phyloP scores from a whole-genome alignment of 257 asterid genomes.

The Nicotiana sylvestris region DNA sequence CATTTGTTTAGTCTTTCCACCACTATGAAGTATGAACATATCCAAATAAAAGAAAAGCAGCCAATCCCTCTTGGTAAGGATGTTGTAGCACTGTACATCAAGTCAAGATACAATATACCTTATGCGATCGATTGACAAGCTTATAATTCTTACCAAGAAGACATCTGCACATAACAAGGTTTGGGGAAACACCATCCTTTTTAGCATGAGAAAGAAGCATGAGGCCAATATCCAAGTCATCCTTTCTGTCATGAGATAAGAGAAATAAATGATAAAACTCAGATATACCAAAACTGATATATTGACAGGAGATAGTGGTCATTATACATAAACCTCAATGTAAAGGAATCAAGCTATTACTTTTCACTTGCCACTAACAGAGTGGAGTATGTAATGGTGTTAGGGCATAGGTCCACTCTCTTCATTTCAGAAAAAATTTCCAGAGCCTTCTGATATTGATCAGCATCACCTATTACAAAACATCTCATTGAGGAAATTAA shows the following conservation, averaged over 20 bases:
- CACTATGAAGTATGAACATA: background rate
- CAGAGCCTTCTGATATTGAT: slow-evolving; percentile 68
- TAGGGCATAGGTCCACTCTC: slow-evolving; percentile 60
- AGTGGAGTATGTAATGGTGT: slow-evolving; percentile 84
- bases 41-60: background rate
- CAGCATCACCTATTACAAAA: slow-evolving; percentile 64
- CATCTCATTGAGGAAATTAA: slow-evolving; percentile 9
- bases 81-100: background rate
- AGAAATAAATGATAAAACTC: slow-evolving; percentile 12
- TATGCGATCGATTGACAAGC: background rate
- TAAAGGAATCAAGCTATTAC: slow-evolving; percentile 44
- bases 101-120: slow-evolving; percentile 1
- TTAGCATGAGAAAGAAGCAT: slow-evolving; percentile 79
- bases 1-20: background rate
- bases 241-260: slow-evolving; percentile 51
- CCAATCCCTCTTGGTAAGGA: background rate
- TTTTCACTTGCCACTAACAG: slow-evolving; percentile 85
- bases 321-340: background rate
- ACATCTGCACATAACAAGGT: slow-evolving; percentile 90
- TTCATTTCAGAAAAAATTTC: slow-evolving; percentile 71
- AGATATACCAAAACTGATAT: background rate
- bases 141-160: slow-evolving; percentile 57
- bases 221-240: slow-evolving; percentile 80
- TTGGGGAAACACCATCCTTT: slow-evolving; percentile 75
- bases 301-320: background rate